Base-by-base conservation (phyloP, 1,284 basidiomycete genomes). In the Agaricales sp. region DNA sequence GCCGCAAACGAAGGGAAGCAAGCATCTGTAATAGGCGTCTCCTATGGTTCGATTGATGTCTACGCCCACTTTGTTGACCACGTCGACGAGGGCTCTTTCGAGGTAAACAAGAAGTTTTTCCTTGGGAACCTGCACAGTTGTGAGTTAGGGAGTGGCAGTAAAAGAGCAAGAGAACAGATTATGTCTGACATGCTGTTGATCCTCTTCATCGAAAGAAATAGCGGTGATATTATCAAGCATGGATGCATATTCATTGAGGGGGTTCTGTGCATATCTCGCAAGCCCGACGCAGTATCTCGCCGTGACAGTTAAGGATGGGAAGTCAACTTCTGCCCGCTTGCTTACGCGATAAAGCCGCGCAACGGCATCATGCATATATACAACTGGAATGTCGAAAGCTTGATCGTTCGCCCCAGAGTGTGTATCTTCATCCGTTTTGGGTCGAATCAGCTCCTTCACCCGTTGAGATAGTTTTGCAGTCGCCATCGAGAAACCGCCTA, bases 201-300 rank as follows among this genome's bases (percentile, higher is more conserved):
- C 81, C 51, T 93, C 82, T 43, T 92, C 86, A 53, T 87, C 80
- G 57, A 92, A 87, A 0, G 82, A 77, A 51, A 95, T 80, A 2
- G 89, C 82, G 11, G 80, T 71, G 49, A 97, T 79, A 64, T 95
- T 90, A 3, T 75, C 58, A 4, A 91, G 92, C 35, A 97, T 69
- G 1, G 92, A 88, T 19, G 89, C 88, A 63, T 89, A 94, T 63
- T 96, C 94, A 61, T 92, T 94, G 58, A 99, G 68, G 1, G 96
- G 96, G 59, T 84, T 95, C 65, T 99, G 96, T 8, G 80, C 76
- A 63, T 96, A 99, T 50, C 96, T 82, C 38, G 94, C 94, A 55
- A 99, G 68, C 46, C 90, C 97, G 44, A 99, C 76, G 57, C 95
- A 98, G 63, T 98, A 99, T 63, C 91, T 88, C n/a, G 84, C 87